Percentiles rank a stretch among this genome's conserved stretches.
Evolutionary conservation across 2,329 filamentous ascomycete species (phyloP).

Genomic region (Cryphonectria naterciae): DNA sequence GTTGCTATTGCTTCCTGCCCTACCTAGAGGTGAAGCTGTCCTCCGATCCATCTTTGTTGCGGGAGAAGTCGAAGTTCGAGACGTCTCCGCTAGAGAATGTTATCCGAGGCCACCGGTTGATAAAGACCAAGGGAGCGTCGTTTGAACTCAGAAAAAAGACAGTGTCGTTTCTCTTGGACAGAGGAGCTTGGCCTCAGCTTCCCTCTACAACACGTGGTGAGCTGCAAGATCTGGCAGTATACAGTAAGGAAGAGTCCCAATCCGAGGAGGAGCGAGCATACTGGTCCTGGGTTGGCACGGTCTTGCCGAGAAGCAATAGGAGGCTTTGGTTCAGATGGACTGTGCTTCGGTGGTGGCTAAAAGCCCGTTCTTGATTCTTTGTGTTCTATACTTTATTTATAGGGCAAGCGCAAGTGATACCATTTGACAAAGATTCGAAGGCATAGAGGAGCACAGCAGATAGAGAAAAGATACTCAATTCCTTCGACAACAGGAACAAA

Average conservation of each 20-base stretch:
- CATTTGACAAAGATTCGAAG: not conserved
- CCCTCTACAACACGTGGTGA: fast-evolving
- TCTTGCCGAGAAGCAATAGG: not conserved
- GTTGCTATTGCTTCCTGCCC: not conserved
- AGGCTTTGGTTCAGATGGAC: not conserved
- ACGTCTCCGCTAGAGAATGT: not conserved
- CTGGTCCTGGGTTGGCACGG: not conserved
- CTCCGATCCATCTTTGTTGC: not conserved
- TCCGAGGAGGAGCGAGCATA: not conserved
- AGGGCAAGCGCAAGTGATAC: not conserved
- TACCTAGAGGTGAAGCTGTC: not conserved
- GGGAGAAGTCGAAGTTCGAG: not conserved
- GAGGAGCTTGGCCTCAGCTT: not conserved
- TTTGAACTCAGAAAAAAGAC: not conserved
- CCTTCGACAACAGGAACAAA: too few relatives aligned
- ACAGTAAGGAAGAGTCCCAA: not conserved
- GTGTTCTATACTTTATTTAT: not conserved
- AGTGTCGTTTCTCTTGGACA: not conserved
- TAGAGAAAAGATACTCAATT: too few relatives aligned
- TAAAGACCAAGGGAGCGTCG: not conserved
- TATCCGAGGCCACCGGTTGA: not conserved
- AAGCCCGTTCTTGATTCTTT: not conserved
- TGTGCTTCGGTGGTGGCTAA: not conserved
- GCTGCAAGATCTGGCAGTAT: not conserved
- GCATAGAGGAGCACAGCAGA: too few relatives aligned